Evolutionary conservation across 306 rosid genomes (phyloP).

Genomic region (Cyamopsis tetragonoloba): DNA sequence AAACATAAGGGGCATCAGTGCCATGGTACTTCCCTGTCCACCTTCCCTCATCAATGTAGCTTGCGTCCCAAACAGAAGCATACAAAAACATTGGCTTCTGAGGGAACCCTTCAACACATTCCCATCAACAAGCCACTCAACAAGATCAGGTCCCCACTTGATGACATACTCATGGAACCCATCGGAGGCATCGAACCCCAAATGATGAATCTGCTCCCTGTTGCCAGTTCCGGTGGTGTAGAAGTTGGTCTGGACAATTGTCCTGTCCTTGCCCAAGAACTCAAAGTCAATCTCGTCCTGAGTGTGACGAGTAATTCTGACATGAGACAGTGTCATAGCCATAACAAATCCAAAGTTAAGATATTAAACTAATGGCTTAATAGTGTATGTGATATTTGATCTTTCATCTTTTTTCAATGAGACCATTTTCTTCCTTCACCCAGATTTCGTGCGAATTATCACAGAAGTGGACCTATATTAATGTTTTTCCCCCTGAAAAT

Average conservation of each 20-base stretch:
- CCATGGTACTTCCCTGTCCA: slow-evolving; percentile 58
- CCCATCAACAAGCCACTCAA: slow-evolving; percentile 66
- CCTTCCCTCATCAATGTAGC: slow-evolving; percentile 43
- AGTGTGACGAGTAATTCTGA: too few species aligned
- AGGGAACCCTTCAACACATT: slow-evolving; percentile 39
- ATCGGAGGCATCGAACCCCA: slow-evolving; percentile 51
- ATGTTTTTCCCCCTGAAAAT: too few species aligned
- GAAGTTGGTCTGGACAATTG: slow-evolving; percentile 45
- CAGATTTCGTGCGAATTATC: too few species aligned
- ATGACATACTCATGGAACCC: slow-evolving; percentile 52
- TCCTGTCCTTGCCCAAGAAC: slow-evolving; percentile 49
- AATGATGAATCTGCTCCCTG: slow-evolving; percentile 36
- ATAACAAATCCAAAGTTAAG: too few species aligned
- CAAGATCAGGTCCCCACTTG: slow-evolving; percentile 37
- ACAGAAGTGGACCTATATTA: too few species aligned
- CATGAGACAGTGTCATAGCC: too few species aligned
- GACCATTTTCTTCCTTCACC: too few species aligned
- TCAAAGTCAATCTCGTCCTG: slow-evolving; percentile 78
- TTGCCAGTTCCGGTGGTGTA: slow-evolving; percentile 41
- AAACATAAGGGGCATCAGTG: slow-evolving; percentile 53
- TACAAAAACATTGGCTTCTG: slow-evolving; percentile 52
- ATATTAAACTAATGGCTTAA: too few species aligned
- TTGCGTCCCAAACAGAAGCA: slow-evolving; percentile 65
- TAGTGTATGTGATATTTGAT: too few species aligned
- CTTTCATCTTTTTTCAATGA: too few species aligned